Evolutionary conservation across 2,329 filamentous ascomycete species (phyloP).

Genomic region (Diaporthe amygdali): DNA sequence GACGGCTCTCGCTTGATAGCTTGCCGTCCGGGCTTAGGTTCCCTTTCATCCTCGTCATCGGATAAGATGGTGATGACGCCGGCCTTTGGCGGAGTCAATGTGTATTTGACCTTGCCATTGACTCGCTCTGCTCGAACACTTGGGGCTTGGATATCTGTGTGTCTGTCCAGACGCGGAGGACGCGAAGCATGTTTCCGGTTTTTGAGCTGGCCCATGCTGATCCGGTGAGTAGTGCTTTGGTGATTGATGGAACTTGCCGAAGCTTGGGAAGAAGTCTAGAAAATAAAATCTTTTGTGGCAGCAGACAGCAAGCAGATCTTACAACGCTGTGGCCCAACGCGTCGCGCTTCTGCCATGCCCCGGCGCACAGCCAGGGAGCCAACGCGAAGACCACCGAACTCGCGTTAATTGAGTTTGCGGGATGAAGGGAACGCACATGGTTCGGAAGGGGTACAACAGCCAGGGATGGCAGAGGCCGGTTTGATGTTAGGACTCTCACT

Average conservation of each 20-base stretch:
- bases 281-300: background rate
- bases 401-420: background rate
- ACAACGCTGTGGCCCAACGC: background rate
- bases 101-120: background rate
- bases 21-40: background rate
- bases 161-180: background rate
- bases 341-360: background rate
- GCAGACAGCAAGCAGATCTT: background rate
- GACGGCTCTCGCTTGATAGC: background rate
- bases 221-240: background rate
- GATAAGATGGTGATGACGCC: background rate
- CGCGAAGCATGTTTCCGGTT: background rate
- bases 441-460: background rate
- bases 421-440: background rate
- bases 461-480: background rate
- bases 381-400: background rate
- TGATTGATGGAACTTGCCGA: background rate
- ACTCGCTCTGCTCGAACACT: background rate
- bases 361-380: background rate
- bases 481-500: background rate
- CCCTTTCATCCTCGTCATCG: background rate
- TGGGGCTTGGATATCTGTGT: conserved; percentile 5
- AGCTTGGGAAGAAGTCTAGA: background rate
- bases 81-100: background rate
- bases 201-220: background rate